Evolutionary conservation across 2,329 filamentous ascomycete species (phyloP), one percentile per base, ranked within the genome.

Genomic region (Nothophaeocryptopus gaeumannii): DNA sequence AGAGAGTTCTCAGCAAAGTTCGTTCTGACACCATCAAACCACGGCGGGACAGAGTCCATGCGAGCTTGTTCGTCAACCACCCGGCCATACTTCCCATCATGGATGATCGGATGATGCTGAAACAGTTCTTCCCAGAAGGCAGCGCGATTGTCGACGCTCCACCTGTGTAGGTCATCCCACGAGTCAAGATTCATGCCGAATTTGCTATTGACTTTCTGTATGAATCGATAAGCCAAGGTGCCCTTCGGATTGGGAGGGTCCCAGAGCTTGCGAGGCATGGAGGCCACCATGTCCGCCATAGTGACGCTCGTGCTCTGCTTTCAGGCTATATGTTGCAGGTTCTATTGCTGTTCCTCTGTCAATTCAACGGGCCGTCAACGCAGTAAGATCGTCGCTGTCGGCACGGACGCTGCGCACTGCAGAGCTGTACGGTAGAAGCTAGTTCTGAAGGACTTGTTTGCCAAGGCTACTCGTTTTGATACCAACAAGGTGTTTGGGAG

Each of bases 1-100:
- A 95, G 80, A 20, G 89, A 70, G 64, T 93, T 95, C 71, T 95
- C 88, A 5, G 88, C 85, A 64, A 84, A 92, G 63, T 90, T 95
- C 59, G 93, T 68, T 5, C 74, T 71, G 1, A 90, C 77, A 29
- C 89, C 89, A 1, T 81, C 72, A 67, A 93, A 95, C 89, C 89
- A 95, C 35, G 75, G 71, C 0, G 89, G 89, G 5, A 92, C 77
- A 12, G 75, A 74, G 53, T 89, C 84, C 67, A 95, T 88, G 1
- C 83, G 81, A 1, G 79, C 75, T 0, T 73, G 74, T 60, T 88
- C 84, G 63, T 95, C 87, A 2, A 93, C 83, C 1, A 86, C 66
- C 57, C 67, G 44, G 13, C 41, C 44, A 53, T 65, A 64, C 3
- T 67, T 70, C 29, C 87, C 87, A 32, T 78, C 75, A 60, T 89